Conservation (phyloP, 441 rosid genomes). For the Aquilaria agallochum region DNA sequence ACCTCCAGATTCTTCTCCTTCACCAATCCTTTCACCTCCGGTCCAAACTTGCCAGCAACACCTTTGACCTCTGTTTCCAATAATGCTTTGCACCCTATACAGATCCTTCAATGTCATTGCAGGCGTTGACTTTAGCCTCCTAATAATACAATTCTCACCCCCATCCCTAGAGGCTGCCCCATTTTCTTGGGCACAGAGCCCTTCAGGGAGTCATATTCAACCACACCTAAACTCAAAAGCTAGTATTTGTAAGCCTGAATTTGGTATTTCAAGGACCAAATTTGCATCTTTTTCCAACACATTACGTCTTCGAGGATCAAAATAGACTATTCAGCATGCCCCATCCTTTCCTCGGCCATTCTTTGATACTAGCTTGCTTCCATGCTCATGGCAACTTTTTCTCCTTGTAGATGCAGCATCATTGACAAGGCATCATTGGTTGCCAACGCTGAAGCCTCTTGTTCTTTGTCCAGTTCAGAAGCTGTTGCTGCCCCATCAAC, state of each 20-base stretch:
- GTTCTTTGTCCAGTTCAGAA: conserved; percentile 86
- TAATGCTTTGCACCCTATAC: conserved; percentile 9
- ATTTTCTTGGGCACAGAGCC: conserved; percentile 32
- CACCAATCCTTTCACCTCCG: conserved; percentile 8
- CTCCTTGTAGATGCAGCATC: conserved; percentile 85
- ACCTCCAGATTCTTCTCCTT: conserved; percentile 12
- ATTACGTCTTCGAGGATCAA: conserved; percentile 65
- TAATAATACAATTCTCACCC: conserved; percentile 12
- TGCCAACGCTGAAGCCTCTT: conserved; percentile 79
- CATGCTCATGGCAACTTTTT: conserved; percentile 72
- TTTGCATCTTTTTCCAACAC: conserved; percentile 84
- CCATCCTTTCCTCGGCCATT: conserved; percentile 80
- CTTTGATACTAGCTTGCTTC: conserved; percentile 92
- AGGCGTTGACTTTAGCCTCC: conserved; percentile 39
- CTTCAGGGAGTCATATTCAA: conserved; percentile 36
- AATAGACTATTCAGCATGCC: conserved; percentile 75
- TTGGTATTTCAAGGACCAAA: conserved; percentile 80
- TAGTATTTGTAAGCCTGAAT: conserved; percentile 72
- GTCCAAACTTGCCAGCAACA: conserved; percentile 7
- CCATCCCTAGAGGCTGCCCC: conserved; percentile 28
- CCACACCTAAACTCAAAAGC: conserved; percentile 44
- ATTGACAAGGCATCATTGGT: conserved; percentile 81
- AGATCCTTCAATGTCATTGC: conserved; percentile 16
- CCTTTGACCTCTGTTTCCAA: conserved; percentile 14
- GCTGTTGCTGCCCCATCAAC: conserved; percentile 68